These are phyloP conservation scores for Ustilago sp. DNA, from an alignment of 1,284 basidiomycete genomes.

Conservation along the genomic window DNA sequence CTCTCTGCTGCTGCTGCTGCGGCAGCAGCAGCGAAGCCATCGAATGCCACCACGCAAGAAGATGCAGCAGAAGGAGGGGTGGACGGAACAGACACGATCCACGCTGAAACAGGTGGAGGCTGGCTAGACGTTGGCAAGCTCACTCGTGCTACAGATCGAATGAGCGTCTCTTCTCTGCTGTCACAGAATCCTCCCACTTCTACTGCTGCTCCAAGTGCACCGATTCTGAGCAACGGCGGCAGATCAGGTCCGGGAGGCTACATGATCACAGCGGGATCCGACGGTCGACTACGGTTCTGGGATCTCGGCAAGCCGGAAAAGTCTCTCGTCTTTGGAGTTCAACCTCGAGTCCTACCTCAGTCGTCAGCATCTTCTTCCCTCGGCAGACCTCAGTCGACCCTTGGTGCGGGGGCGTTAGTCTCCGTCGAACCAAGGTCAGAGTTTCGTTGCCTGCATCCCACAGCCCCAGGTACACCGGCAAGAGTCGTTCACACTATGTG, in stretches of 20 bases:
- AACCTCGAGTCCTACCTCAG: slow-evolving; percentile 12
- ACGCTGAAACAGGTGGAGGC: slow-evolving; percentile 35
- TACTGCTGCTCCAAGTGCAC: not conserved
- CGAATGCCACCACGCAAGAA: not conserved
- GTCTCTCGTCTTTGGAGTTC: slow-evolving; percentile 52
- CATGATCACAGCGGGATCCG: slow-evolving; percentile 83
- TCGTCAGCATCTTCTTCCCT: not conserved
- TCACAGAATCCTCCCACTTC: not conserved
- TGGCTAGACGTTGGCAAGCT: slow-evolving; percentile 63
- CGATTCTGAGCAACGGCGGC: not conserved
- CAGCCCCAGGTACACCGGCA: not conserved
- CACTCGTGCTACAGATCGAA: slow-evolving; percentile 14
- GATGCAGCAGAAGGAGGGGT: not conserved
- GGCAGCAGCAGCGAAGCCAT: not conserved
- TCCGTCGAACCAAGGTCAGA: slow-evolving; percentile 26
- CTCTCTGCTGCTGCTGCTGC: slow-evolving; percentile 13
- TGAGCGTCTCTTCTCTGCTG: slow-evolving; percentile 3
- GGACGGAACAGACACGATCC: slow-evolving; percentile 25
- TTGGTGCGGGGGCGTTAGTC: slow-evolving; percentile 5
- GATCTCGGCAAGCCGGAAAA: slow-evolving; percentile 78
- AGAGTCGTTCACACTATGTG: slow-evolving; percentile 23
- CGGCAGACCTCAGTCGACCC: not conserved
- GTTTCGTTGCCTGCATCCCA: slow-evolving; percentile 14
- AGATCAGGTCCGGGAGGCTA: slow-evolving; percentile 74
- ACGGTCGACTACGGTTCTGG: slow-evolving; percentile 83